A percentile compares a stretch with the other conserved stretches of the same genome.
These are phyloP conservation scores for Diplodia corticola DNA, from an alignment of 2,329 filamentous ascomycete species.

Conservation along the genomic window DNA sequence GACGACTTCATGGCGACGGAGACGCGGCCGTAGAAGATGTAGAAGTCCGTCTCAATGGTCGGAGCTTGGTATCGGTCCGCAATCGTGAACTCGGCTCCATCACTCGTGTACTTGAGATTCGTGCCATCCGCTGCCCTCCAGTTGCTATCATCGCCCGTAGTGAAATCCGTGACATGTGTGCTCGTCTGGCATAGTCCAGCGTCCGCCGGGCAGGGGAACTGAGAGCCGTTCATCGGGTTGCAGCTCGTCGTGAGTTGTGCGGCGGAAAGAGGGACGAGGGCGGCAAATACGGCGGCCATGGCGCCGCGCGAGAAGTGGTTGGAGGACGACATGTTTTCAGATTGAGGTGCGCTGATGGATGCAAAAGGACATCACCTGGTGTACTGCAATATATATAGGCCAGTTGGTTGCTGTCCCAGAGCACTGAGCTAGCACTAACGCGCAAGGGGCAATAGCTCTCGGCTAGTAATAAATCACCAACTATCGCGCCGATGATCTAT, in stretches of 20 bases:
- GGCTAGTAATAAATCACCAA: neutral
- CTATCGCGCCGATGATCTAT: neutral
- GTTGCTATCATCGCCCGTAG: constrained; percentile 48
- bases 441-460: neutral
- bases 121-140: constrained; percentile 66
- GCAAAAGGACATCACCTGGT: neutral
- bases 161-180: constrained; percentile 45
- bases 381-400: neutral
- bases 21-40: constrained; percentile 28
- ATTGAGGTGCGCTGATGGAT: neutral
- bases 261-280: constrained; percentile 28
- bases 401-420: neutral
- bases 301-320: neutral
- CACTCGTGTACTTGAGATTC: constrained; percentile 56
- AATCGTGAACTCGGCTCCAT: constrained; percentile 70
- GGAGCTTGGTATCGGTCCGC: constrained; percentile 67
- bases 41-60: constrained; percentile 28
- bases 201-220: constrained; percentile 42
- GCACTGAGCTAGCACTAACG: neutral
- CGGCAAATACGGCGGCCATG: constrained; percentile 25
- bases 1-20: constrained; percentile 27
- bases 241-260: constrained; percentile 47
- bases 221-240: constrained; percentile 43
- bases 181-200: constrained; percentile 48
- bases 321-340: neutral